Evolutionary conservation across 2,329 filamentous ascomycete species (phyloP).

Genomic region (Beauveria rudraprayagi): DNA sequence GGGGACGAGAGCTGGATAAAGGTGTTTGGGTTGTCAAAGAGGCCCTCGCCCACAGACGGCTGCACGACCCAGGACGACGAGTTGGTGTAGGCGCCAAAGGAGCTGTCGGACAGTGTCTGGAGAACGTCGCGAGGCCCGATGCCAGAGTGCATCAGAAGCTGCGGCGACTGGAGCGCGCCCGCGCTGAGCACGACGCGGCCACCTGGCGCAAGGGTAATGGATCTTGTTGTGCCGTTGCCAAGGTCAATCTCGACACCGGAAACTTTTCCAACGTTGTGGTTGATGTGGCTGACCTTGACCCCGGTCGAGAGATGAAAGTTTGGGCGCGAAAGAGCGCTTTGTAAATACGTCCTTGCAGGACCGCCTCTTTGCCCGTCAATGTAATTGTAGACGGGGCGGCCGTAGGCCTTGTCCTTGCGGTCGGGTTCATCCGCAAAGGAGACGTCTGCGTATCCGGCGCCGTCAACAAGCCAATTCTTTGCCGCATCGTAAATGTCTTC

Average conservation of each 20-base stretch:
- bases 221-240: constrained; percentile 22
- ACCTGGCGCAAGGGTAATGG: constrained; percentile 20
- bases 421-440: constrained; percentile 37
- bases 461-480: constrained; percentile 41
- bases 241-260: constrained; percentile 32
- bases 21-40: constrained; percentile 50
- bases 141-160: constrained; percentile 37
- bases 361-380: constrained; percentile 41
- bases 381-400: constrained; percentile 40
- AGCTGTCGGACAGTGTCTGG: constrained; percentile 17
- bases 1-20: constrained; percentile 39
- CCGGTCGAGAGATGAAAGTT: constrained; percentile 39
- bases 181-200: constrained; percentile 31
- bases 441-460: constrained; percentile 38
- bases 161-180: constrained; percentile 31
- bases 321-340: constrained; percentile 30
- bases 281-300: constrained; percentile 35
- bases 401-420: constrained; percentile 40
- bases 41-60: constrained; percentile 37
- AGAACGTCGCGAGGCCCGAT: constrained; percentile 31
- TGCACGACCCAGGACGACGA: constrained; percentile 39
- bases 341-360: constrained; percentile 40
- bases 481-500: constrained; percentile 40
- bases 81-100: constrained; percentile 18
- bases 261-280: constrained; percentile 30